Base-by-base conservation (phyloP, 2,329 filamentous ascomycete genomes). In the Blumeriella jaapii region DNA sequence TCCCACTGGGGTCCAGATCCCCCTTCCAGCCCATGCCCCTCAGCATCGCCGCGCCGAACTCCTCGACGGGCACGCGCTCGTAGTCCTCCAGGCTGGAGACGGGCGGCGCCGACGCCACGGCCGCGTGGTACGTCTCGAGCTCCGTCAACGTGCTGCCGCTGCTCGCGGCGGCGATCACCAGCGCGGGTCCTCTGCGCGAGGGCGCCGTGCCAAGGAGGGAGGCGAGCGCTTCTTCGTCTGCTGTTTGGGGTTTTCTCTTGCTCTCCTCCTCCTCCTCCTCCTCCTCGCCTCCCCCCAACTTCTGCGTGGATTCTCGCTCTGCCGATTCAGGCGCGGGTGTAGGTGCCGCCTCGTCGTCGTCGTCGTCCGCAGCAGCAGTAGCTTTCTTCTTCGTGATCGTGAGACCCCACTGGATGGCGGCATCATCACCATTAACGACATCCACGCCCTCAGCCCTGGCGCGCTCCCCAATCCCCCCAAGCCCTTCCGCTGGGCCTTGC, bases 21-120 rank as follows among this genome's bases (percentile, higher is more conserved):
- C 58, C 61, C 79, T 95, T 86, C 87, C 89, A 95, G 6, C 91
- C 91, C 82, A 96, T 95, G 7, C 87, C 86, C 19, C 87, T 76
- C 22, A 98, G 68, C 45, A 96, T 67, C 0, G 87, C 86, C 12
- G 86, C 82, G 6, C 91, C 91, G 47, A 96, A 98, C 50, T 95
- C 86, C 48, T 95, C 89, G 11, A 96, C 85, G 0, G 91, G 89
- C 42, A 94, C 80, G 9, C 80, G 77, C 39, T 82, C 79, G 60
- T 96, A 96, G 51, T 91, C 84, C 20, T 83, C 82, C 12, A 93
- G 63, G 0, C 77, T 82, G 3, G 85, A 78, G 18, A 74, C 68
- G 14, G 85, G 81, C 1, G 85, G 86, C 1, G 85, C 79, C 16
- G 71, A 63, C 9, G 71, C 66, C 18, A 87, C 70, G 55, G 89